Conservation (phyloP, 768 basidiomycete genomes). For the Pisolithus marmoratus region DNA sequence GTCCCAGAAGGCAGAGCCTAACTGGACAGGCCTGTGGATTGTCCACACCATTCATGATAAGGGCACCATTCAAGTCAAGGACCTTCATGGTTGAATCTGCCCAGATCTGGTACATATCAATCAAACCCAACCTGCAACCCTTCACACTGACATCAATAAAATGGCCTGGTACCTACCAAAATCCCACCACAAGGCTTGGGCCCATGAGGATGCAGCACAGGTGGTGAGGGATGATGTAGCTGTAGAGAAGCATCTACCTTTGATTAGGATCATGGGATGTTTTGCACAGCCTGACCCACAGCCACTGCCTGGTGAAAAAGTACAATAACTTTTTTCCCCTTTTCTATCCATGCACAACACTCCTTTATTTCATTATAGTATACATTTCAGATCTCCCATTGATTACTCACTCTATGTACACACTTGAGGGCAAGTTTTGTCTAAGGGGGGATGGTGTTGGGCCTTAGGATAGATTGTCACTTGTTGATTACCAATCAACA, state of each 20-base stretch:
- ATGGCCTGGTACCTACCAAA: background rate
- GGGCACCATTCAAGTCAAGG: too few relatives aligned
- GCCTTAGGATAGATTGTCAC: too few relatives aligned
- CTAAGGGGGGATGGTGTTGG: too few relatives aligned
- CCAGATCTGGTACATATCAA: background rate
- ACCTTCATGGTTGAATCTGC: too few relatives aligned
- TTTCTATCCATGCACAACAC: background rate
- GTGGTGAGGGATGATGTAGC: background rate
- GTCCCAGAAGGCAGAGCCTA: background rate
- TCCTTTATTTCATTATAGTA: too few relatives aligned
- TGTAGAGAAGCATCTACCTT: background rate
- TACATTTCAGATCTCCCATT: too few relatives aligned
- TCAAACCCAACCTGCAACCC: background rate
- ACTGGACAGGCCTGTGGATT: background rate
- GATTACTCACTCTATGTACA: too few relatives aligned
- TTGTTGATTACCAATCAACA: too few relatives aligned
- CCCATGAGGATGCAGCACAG: background rate
- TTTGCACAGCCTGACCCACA: background rate
- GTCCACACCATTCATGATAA: background rate
- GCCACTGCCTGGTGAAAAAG: background rate
- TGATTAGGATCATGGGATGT: background rate
- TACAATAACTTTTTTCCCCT: background rate
- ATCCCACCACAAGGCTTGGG: background rate
- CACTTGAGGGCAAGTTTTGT: too few relatives aligned
- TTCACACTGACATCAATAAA: background rate